Evolutionary conservation across 441 rosid genomes (phyloP).

Genomic region (Jatropha multifida): DNA sequence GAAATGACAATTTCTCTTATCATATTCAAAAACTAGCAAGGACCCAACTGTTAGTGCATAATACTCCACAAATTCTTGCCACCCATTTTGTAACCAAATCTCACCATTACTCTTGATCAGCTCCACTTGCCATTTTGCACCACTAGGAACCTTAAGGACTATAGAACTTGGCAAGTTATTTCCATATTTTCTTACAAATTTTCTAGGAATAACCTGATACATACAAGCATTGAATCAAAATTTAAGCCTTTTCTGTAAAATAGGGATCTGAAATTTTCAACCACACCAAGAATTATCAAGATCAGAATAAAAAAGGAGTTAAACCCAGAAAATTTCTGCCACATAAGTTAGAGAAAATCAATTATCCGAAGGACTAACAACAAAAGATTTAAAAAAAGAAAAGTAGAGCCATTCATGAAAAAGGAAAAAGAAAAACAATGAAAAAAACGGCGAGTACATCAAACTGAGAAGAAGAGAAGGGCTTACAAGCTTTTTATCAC

Average conservation of each 20-base stretch:
- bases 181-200: slow-evolving; percentile 14
- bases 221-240: not conserved
- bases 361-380: too few species aligned
- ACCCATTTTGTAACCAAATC: slow-evolving; percentile 22
- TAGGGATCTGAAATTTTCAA: not conserved
- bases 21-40: slow-evolving; percentile 38
- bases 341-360: too few species aligned
- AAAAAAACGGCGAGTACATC: too few species aligned
- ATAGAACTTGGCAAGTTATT: slow-evolving; percentile 3
- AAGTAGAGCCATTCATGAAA: not conserved
- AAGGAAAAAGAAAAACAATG: not conserved
- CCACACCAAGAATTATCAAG: too few species aligned
- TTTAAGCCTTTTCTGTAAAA: not conserved
- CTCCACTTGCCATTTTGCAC: slow-evolving; percentile 5
- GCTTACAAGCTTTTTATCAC: slow-evolving; percentile 21
- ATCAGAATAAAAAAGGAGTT: too few species aligned
- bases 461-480: not conserved
- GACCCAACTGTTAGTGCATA: slow-evolving; percentile 37
- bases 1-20: slow-evolving; percentile 24
- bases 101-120: not conserved
- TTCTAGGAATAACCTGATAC: slow-evolving; percentile 18
- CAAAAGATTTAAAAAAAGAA: too few species aligned
- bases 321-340: too few species aligned
- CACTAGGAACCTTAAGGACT: not conserved
- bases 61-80: slow-evolving; percentile 43